Conservation (phyloP, 2,329 filamentous ascomycete genomes). For the Arthroderma uncinatum region DNA sequence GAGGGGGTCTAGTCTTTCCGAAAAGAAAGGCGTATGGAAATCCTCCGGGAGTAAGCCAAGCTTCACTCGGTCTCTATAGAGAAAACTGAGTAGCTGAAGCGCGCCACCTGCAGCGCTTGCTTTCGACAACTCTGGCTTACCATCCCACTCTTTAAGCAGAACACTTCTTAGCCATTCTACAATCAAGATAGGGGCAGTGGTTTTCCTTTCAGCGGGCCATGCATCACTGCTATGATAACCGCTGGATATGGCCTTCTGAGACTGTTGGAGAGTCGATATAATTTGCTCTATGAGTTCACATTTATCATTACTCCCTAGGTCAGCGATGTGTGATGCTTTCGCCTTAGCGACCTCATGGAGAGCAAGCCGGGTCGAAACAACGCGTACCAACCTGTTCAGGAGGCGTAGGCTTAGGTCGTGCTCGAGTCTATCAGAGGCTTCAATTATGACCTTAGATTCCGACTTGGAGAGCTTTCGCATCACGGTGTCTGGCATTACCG, state of each 20-base stretch:
- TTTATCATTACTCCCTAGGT: conserved; percentile 20
- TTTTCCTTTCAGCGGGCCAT: conserved; percentile 12
- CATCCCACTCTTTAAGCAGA: conserved; percentile 71
- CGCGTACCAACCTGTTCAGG: conserved; percentile 39
- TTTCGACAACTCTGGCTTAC: conserved; percentile 56
- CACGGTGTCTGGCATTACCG: conserved; percentile 28
- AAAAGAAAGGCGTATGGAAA: conserved; percentile 65
- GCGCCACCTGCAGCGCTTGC: conserved; percentile 67
- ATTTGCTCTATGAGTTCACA: conserved; percentile 28
- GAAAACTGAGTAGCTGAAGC: conserved; percentile 57
- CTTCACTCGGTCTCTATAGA: conserved; percentile 60
- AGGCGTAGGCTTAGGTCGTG: conserved; percentile 43
- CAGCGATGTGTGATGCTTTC: conserved; percentile 23
- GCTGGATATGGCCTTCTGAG: background rate
- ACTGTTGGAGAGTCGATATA: conserved; percentile 21
- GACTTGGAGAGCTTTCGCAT: conserved; percentile 25
- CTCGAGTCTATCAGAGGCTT: conserved; percentile 37
- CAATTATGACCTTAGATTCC: conserved; percentile 24
- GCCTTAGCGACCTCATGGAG: conserved; percentile 39
- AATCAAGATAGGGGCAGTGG: conserved; percentile 26
- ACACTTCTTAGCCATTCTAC: conserved; percentile 48
- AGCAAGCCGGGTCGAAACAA: conserved; percentile 39
- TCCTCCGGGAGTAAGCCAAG: conserved; percentile 56
- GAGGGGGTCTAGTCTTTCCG: conserved; percentile 62
- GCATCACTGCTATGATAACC: background rate